phyloP scores from a whole-genome alignment of 2,329 filamentous ascomycete species.

The Phialophora chinensis region DNA sequence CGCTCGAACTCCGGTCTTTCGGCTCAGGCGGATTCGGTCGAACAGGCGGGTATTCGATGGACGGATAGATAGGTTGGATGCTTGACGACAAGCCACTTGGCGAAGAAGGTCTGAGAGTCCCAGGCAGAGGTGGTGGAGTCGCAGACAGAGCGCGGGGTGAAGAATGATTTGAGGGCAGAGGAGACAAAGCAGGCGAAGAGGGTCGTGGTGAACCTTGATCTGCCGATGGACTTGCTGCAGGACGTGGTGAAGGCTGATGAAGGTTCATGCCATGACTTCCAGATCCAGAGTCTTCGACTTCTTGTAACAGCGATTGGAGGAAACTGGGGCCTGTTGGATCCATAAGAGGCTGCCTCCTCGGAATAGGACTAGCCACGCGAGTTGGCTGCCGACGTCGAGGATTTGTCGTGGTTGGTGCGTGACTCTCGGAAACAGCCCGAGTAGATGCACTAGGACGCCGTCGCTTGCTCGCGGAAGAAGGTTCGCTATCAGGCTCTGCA shows the following conservation, averaged over 20 bases:
- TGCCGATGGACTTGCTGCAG: conserved; percentile 43
- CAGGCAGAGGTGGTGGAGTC: conserved; percentile 52
- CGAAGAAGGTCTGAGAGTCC: conserved; percentile 62
- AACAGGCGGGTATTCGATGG: conserved; percentile 74
- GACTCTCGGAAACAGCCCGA: conserved; percentile 25
- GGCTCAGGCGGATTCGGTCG: conserved; percentile 52
- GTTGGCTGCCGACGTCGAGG: conserved; percentile 36
- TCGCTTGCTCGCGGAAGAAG: conserved; percentile 35
- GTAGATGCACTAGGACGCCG: conserved; percentile 33
- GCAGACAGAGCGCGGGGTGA: conserved; percentile 48
- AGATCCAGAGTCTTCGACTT: conserved; percentile 70
- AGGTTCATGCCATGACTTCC: conserved; percentile 46
- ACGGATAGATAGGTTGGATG: conserved; percentile 75
- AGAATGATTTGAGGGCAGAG: conserved; percentile 48
- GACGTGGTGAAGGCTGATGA: conserved; percentile 37
- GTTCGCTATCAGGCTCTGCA: conserved; percentile 59
- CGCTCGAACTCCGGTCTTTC: conserved; percentile 15
- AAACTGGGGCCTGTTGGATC: conserved; percentile 71
- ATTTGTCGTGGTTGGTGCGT: conserved; percentile 29
- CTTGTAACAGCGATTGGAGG: conserved; percentile 82
- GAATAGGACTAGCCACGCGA: conserved; percentile 39
- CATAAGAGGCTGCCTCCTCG: conserved; percentile 33
- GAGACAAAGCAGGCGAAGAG: conserved; percentile 52
- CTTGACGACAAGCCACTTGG: conserved; percentile 72
- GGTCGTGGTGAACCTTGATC: conserved; percentile 49